phyloP scores from a whole-genome alignment of 1,284 basidiomycete genomes.

The Anthracocystis setariae region DNA sequence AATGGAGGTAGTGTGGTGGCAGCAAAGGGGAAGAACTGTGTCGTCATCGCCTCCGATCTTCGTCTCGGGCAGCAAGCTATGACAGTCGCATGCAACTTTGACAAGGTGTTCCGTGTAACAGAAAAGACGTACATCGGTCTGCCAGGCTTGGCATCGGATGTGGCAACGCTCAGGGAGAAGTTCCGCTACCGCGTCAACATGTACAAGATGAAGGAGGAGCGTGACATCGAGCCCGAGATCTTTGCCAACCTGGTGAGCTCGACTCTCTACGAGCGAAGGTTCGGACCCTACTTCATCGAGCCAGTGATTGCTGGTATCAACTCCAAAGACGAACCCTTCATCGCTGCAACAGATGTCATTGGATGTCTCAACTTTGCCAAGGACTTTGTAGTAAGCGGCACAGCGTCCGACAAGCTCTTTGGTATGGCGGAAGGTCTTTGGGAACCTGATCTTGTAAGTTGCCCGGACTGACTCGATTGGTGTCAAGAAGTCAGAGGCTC shows the following conservation, averaged over 20 bases:
- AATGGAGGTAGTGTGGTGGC: constrained; percentile 98
- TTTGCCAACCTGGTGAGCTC: constrained; percentile 96
- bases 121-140: constrained; percentile 93
- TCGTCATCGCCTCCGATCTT: constrained; percentile 96
- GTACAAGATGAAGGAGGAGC: constrained; percentile 99
- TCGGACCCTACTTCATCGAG: constrained; percentile 96
- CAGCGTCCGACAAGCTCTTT: constrained; percentile 88
- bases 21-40: constrained; percentile 98
- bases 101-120: constrained; percentile 94
- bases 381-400: constrained; percentile 97
- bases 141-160: constrained; percentile 91
- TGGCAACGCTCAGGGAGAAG: constrained; percentile 79
- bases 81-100: constrained; percentile 89
- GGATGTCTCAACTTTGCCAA: constrained; percentile 94
- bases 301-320: constrained; percentile 92
- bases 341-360: constrained; percentile 94
- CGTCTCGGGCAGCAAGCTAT: constrained; percentile 90
- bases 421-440: constrained; percentile 98
- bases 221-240: constrained; percentile 94
- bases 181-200: constrained; percentile 90
- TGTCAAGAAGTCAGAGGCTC: no score
- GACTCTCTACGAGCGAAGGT: constrained; percentile 95
- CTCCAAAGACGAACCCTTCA: constrained; percentile 86
- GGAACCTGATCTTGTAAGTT: constrained; percentile 86
- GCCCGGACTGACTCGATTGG: no score